A percentile compares a stretch with the other conserved stretches of the same genome.
phyloP scores from a whole-genome alignment of 106 monocot genomes.

The Dioscorea zingiberensis region DNA sequence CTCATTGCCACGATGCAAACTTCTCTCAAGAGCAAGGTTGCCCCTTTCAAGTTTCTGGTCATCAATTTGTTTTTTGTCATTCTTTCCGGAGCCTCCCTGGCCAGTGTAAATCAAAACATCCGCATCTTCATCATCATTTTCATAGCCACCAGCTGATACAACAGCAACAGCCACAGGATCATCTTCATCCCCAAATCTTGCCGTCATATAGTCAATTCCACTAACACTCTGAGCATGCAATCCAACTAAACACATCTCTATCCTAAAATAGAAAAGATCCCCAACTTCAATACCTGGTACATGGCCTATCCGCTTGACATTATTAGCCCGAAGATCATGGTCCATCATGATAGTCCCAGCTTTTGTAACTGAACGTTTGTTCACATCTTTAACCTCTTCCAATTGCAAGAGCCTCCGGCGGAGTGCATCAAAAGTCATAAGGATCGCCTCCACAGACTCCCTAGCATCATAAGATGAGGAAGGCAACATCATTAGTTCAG shows the following conservation, averaged over 20 bases:
- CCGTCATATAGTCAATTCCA: slow-evolving; percentile 63
- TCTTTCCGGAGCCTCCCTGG: slow-evolving; percentile 39
- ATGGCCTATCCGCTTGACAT: slow-evolving; percentile 39
- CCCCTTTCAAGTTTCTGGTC: slow-evolving; percentile 86
- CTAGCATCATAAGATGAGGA: slow-evolving; percentile 18
- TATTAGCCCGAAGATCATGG: slow-evolving; percentile 48
- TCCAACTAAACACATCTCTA: slow-evolving; percentile 66
- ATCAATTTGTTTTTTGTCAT: slow-evolving; percentile 18
- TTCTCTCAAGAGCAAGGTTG: slow-evolving; percentile 80
- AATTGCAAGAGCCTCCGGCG: slow-evolving; percentile 55
- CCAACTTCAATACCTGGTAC: slow-evolving; percentile 68
- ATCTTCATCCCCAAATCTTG: slow-evolving; percentile 20
- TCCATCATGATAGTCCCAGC: slow-evolving; percentile 47
- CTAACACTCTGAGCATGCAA: slow-evolving; percentile 60
- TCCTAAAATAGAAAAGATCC: slow-evolving; percentile 81
- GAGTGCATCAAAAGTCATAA: slow-evolving; percentile 63
- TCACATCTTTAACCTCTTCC: slow-evolving; percentile 42
- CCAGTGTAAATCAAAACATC: slow-evolving; percentile 68
- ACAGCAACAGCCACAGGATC: slow-evolving; percentile 58
- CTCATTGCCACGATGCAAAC: slow-evolving; percentile 31
- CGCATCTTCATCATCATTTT: slow-evolving; percentile 52
- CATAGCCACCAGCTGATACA: slow-evolving; percentile 82
- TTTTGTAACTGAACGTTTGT: slow-evolving; percentile 40
- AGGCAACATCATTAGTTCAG: slow-evolving; percentile 19
- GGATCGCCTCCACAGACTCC: slow-evolving; percentile 43